These are phyloP conservation scores for Solanum dulcamara DNA, from an alignment of 257 asterid genomes.

Conservation along the genomic window DNA sequence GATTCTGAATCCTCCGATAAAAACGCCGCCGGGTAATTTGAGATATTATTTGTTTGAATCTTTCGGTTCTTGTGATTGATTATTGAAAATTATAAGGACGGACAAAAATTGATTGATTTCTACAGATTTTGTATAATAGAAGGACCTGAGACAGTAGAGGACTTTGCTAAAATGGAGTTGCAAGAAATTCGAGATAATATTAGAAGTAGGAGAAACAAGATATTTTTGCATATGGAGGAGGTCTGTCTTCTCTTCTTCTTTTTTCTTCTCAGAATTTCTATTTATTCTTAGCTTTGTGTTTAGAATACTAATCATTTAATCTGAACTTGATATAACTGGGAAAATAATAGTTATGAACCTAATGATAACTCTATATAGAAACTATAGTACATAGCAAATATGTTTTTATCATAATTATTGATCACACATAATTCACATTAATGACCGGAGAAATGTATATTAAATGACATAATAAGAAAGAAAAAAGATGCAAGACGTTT, in stretches of 20 bases:
- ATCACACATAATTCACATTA: neutral
- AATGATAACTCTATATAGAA: neutral
- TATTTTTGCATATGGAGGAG: slow-evolving; percentile 97
- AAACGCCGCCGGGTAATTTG: slow-evolving; percentile 28
- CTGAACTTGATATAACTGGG: neutral
- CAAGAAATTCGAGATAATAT: slow-evolving; percentile 89
- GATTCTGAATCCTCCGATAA: slow-evolving; percentile 38
- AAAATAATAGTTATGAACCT: neutral
- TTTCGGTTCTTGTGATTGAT: neutral
- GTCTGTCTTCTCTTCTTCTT: slow-evolving; percentile 12
- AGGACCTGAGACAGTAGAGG: slow-evolving; percentile 92
- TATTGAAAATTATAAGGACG: neutral
- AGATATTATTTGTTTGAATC: neutral
- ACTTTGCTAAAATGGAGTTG: slow-evolving; percentile 76
- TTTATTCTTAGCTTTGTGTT: neutral
- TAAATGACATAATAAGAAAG: neutral
- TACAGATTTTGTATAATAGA: slow-evolving; percentile 90
- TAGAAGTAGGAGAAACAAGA: slow-evolving; percentile 80
- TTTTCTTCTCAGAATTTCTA: neutral
- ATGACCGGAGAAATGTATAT: neutral
- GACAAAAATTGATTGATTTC: neutral
- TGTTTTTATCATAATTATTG: neutral
- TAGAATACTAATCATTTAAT: neutral
- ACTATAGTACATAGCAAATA: neutral
- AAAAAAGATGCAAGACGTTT: neutral